phyloP scores from a whole-genome alignment of 305 asterid species.

The Caryopteris hybrid region DNA sequence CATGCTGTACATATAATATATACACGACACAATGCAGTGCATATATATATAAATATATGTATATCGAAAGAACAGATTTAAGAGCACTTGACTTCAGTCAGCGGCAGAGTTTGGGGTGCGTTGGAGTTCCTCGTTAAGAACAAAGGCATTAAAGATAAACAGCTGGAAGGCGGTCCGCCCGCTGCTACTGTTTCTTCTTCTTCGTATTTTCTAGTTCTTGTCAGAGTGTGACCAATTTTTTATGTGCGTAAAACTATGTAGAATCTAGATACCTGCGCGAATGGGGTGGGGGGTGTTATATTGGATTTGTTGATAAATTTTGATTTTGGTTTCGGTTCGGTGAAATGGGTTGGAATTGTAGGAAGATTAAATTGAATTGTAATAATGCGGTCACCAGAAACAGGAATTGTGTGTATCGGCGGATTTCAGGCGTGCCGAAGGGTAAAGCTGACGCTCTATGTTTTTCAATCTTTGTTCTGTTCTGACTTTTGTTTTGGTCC shows the following conservation, averaged over 20 bases:
- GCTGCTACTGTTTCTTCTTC: constrained; percentile 11
- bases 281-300: background rate
- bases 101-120: constrained; percentile 10
- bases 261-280: background rate
- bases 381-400: background rate
- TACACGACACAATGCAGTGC: constrained; percentile 1
- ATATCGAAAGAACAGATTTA: background rate
- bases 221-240: background rate
- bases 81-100: background rate
- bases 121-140: constrained; percentile 43
- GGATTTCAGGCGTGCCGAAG: constrained; percentile 26
- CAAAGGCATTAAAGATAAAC: constrained; percentile 41
- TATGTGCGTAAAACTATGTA: background rate
- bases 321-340: background rate
- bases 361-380: background rate
- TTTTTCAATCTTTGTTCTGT: background rate
- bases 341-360: background rate
- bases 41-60: background rate
- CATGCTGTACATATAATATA: background rate
- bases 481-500: constrained; percentile 19
- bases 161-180: constrained; percentile 34
- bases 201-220: background rate
- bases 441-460: constrained; percentile 9
- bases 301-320: background rate
- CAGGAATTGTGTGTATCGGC: background rate